Base-by-base conservation (phyloP, 106 monocot species). In the Allium fistulosum region DNA sequence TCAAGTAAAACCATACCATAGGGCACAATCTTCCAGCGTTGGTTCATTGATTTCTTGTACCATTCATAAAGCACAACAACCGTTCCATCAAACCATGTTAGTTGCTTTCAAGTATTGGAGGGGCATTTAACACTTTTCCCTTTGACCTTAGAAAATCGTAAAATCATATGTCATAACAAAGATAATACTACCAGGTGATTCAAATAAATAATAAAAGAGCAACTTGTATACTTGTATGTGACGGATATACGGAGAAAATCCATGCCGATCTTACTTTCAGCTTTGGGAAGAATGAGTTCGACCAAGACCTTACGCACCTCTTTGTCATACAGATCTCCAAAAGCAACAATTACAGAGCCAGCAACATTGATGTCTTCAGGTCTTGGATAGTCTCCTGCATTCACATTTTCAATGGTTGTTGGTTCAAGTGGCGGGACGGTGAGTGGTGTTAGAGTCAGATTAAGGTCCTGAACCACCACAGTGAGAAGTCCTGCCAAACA, bases 61-160 rank as follows among this genome's bases (percentile, higher is more conserved):
- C 83, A 84, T 69, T 84, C 76, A 67, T 72, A 84, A 17, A 84
- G 80, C 53, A 80, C 83, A 22, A 84, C 57, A 13, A 53, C 64
- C 67, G 80, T 84, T 63, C 83, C 83, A 13, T 84, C 83, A 10
- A n/a, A n/a, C n/a, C n/a, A n/a, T n/a, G n/a, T n/a, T n/a, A n/a
- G n/a, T n/a, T n/a, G n/a, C n/a, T n/a, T n/a, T n/a, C n/a, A n/a
- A n/a, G n/a, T n/a, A n/a, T n/a, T n/a, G n/a, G n/a, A n/a, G n/a
- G n/a, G n/a, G n/a, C n/a, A n/a, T n/a, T n/a, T n/a, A n/a, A n/a
- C n/a, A n/a, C n/a, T n/a, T n/a, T n/a, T n/a, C n/a, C n/a, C n/a
- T n/a, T n/a, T n/a, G n/a, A n/a, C n/a, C n/a, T n/a, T n/a, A n/a
- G n/a, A n/a, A n/a, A n/a, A n/a, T n/a, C n/a, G n/a, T n/a, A n/a